phyloP scores from a whole-genome alignment of 2,329 filamentous ascomycete genomes.

The Exserohilum rostratum region DNA sequence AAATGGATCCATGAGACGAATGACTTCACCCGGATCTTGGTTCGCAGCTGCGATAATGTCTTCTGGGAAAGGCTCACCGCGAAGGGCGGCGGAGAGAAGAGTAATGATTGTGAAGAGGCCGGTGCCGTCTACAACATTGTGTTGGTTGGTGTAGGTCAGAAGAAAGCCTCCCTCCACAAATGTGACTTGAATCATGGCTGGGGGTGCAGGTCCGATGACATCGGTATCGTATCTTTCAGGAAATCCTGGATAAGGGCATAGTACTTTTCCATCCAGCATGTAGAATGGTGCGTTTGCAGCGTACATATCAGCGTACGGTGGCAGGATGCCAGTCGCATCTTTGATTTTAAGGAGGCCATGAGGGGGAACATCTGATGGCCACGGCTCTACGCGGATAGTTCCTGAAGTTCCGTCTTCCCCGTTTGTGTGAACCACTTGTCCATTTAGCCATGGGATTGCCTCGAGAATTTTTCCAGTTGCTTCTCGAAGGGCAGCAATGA shows the following conservation, averaged over 20 bases:
- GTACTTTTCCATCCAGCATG: not conserved
- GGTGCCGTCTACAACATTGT: not conserved
- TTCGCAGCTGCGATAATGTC: not conserved
- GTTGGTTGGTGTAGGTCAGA: not conserved
- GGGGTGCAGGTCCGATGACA: not conserved
- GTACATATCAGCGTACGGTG: not conserved
- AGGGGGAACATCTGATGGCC: not conserved
- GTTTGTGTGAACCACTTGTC: not conserved
- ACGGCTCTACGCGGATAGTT: not conserved
- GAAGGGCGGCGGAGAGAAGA: not conserved
- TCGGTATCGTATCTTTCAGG: not conserved
- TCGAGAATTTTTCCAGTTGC: not conserved
- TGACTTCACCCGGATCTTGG: not conserved
- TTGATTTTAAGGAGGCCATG: not conserved
- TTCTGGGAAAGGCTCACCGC: not conserved
- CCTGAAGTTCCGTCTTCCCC: not conserved
- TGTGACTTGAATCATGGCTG: not conserved
- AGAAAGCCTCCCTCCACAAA: not conserved
- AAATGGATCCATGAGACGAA: not conserved
- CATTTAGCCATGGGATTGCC: not conserved
- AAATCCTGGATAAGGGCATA: not conserved
- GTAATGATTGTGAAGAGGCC: not conserved
- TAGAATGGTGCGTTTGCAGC: not conserved
- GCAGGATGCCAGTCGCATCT: not conserved
- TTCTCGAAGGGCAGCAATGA: not conserved